Evolutionary conservation across 2,329 filamentous ascomycete species (phyloP).

Genomic region (Myriosclerotinia curreyana): DNA sequence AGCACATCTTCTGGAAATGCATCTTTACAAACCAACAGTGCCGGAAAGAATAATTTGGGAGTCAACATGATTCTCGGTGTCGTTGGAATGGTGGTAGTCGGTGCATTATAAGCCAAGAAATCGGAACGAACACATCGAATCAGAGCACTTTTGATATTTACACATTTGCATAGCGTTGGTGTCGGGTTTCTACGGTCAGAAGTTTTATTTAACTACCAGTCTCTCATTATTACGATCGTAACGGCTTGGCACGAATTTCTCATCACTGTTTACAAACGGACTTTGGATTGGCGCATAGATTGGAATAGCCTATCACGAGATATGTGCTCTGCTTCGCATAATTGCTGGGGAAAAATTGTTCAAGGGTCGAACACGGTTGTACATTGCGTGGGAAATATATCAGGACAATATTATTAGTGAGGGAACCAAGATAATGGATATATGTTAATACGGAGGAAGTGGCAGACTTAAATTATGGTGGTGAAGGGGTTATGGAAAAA

Average conservation of each 20-base stretch:
- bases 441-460: slow-evolving; percentile 8
- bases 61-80: slow-evolving; percentile 31
- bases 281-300: slow-evolving; percentile 22
- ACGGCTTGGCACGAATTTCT: slow-evolving; percentile 20
- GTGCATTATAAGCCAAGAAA: slow-evolving; percentile 26
- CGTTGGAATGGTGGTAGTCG: slow-evolving; percentile 29
- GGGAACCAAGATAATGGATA: background rate
- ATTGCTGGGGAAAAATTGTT: slow-evolving; percentile 15
- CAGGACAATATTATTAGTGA: background rate
- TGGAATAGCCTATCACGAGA: slow-evolving; percentile 16
- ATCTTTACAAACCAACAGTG: slow-evolving; percentile 33
- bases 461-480: background rate
- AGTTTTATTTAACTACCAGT: slow-evolving; percentile 20
- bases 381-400: background rate
- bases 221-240: slow-evolving; percentile 24
- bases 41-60: slow-evolving; percentile 24
- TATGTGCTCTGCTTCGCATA: slow-evolving; percentile 17
- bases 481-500: background rate
- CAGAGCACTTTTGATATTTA: slow-evolving; percentile 21
- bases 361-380: background rate
- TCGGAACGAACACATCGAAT: slow-evolving; percentile 11
- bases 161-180: slow-evolving; percentile 23
- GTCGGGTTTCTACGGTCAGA: slow-evolving; percentile 19
- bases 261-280: slow-evolving; percentile 16
- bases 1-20: slow-evolving; percentile 26